These are phyloP conservation scores for Huntiella savannae DNA, from an alignment of 2,329 filamentous ascomycete genomes.

Conservation along the genomic window DNA sequence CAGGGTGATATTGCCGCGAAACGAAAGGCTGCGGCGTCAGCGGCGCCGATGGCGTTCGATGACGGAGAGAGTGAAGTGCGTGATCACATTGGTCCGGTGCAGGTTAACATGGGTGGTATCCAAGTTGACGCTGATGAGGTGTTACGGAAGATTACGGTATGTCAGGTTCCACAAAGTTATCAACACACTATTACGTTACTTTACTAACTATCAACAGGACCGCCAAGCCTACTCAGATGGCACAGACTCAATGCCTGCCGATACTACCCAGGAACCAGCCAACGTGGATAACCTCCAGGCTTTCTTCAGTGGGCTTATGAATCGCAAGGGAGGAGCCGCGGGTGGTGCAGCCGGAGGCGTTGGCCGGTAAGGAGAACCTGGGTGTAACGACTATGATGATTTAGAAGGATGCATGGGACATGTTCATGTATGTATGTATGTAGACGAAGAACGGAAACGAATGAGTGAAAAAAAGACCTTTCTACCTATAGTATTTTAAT, in stretches of 20 bases:
- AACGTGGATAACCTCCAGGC: slow-evolving; percentile 21
- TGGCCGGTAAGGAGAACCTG: slow-evolving; percentile 2
- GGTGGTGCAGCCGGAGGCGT: slow-evolving; percentile 9
- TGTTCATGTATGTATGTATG: no score
- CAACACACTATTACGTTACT: neutral
- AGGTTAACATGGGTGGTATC: slow-evolving; percentile 97
- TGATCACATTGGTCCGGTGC: slow-evolving; percentile 81
- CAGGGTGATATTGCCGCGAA: slow-evolving; percentile 11
- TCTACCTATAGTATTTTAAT: neutral
- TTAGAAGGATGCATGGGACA: neutral
- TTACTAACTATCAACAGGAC: slow-evolving; percentile 22
- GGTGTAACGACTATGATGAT: slow-evolving; percentile 1
- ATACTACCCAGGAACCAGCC: slow-evolving; percentile 4
- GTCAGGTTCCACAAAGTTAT: slow-evolving; percentile 10
- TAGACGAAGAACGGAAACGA: neutral
- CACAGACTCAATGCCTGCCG: slow-evolving; percentile 2
- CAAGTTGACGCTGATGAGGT: slow-evolving; percentile 91
- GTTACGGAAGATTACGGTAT: slow-evolving; percentile 67
- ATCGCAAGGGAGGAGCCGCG: slow-evolving; percentile 22
- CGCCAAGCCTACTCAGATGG: slow-evolving; percentile 30
- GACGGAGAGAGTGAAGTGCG: slow-evolving; percentile 23
- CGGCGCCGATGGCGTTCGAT: slow-evolving; percentile 19
- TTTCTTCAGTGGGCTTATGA: slow-evolving; percentile 42
- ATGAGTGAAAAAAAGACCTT: neutral
- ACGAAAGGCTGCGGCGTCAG: slow-evolving; percentile 28